Evolutionary conservation across 2,329 filamentous ascomycete species (phyloP).

Genomic region (Arthrobotrys sphaeroides): DNA sequence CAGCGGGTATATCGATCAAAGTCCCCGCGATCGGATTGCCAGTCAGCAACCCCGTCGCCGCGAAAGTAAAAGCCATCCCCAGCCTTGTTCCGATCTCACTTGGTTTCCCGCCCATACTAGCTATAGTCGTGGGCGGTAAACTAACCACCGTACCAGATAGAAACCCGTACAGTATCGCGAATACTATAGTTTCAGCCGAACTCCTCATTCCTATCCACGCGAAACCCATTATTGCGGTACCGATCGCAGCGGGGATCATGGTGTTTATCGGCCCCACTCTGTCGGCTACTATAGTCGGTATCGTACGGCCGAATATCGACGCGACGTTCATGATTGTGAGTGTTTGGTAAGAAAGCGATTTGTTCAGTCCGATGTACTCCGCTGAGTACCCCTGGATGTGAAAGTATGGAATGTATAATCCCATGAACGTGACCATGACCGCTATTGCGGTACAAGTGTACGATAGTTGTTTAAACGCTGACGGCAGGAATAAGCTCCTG

Average conservation of each 20-base stretch:
- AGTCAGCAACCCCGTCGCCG: conserved; percentile 37
- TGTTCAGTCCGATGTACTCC: conserved; percentile 62
- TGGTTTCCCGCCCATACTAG: conserved; percentile 59
- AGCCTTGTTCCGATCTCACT: conserved; percentile 45
- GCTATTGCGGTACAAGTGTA: conserved; percentile 60
- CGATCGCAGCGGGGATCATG: conserved; percentile 60
- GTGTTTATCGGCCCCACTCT: conserved; percentile 63
- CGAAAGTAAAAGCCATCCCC: conserved; percentile 49
- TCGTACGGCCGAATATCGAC: conserved; percentile 65
- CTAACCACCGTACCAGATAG: conserved; percentile 64
- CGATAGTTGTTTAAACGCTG: conserved; percentile 60
- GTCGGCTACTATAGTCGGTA: conserved; percentile 64
- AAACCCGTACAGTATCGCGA: conserved; percentile 65
- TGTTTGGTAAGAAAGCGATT: conserved; percentile 64
- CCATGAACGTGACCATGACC: conserved; percentile 60
- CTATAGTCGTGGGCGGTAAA: conserved; percentile 63
- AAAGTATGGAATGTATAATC: conserved; percentile 64
- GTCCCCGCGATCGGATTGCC: conserved; percentile 48
- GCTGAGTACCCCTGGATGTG: conserved; percentile 63
- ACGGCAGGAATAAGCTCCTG: conserved; percentile 59
- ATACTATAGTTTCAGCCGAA: conserved; percentile 61
- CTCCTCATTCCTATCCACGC: conserved; percentile 62
- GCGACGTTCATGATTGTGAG: conserved; percentile 67
- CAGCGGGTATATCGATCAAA: conserved; percentile 47
- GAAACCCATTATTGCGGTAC: conserved; percentile 63